These are phyloP conservation scores for Protea cynaroides DNA, from an alignment of 164 flowering plant species.

Conservation along the genomic window DNA sequence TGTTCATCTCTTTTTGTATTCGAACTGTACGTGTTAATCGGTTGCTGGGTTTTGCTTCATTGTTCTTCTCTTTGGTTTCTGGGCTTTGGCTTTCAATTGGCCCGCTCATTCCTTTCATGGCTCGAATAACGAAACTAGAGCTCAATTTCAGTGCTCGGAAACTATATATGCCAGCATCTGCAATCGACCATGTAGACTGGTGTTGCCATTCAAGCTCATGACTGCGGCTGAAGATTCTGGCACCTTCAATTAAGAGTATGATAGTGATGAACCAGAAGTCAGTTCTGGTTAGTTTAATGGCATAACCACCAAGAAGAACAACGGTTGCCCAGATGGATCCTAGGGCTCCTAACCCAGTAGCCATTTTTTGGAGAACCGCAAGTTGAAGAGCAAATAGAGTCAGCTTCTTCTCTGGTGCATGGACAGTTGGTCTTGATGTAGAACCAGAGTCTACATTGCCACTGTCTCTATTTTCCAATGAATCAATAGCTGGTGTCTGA, in stretches of 20 bases:
- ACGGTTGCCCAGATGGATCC: conserved; percentile 99
- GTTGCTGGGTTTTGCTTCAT: conserved; percentile 5
- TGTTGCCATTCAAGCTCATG: conserved; percentile 97
- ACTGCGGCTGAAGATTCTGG: conserved; percentile 85
- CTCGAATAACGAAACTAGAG: conserved; percentile 28
- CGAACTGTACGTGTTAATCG: conserved; percentile 11
- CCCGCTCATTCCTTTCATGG: conserved; percentile 17
- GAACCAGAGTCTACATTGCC: conserved; percentile 20
- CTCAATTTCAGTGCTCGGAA: conserved; percentile 56
- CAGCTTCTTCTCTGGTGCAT: conserved; percentile 85
- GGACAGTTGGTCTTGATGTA: conserved; percentile 14
- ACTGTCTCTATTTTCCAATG: conserved; percentile 34
- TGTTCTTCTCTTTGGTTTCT: conserved; percentile 14
- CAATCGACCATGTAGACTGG: conserved; percentile 80
- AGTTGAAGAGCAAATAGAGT: conserved; percentile 86
- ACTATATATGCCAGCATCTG: conserved; percentile 67
- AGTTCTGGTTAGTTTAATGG: conserved; percentile 60
- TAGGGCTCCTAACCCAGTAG: conserved; percentile 79
- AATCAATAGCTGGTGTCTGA: conserved; percentile 13
- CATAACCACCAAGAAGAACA: conserved; percentile 95
- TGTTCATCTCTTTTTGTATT: conserved; percentile 7
- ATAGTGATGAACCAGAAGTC: conserved; percentile 88
- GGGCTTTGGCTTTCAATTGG: conserved; percentile 16
- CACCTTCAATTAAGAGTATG: conserved; percentile 72
- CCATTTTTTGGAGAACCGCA: conserved; percentile 75